Evolutionary conservation across 2,329 filamentous ascomycete species (phyloP), one percentile per base, ranked within the genome.

Genomic region (Cladophialophora psammophila): DNA sequence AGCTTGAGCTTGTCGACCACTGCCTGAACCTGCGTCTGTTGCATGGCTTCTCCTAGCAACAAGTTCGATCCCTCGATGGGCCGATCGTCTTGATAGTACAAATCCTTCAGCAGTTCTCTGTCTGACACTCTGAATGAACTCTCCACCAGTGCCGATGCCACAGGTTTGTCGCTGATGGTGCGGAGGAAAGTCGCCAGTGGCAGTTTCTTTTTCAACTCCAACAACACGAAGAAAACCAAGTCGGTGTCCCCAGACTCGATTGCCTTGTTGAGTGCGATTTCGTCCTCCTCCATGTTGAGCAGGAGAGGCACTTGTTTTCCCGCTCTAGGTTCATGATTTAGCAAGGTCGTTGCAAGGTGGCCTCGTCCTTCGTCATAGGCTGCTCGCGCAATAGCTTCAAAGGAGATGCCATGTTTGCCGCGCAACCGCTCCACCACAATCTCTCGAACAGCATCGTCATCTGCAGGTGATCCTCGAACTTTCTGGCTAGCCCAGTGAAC

Each of bases 401-500:
- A 99, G 0, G 94, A 98, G 64, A 99, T 95, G 1, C 94, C 95
- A 0, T 91, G 89, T 76, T 96, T 97, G 40, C 92, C 93, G 0
- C 91, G 88, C 0, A 99, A 85, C 74, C 93, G 92, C 72, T 93
- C 89, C 9, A 98, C 94, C 13, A 99, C 92, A 60, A 94, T 84
- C 36, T 88, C 87, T 78, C 94, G 97, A 50, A 97, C 92, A 0
- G 89, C 88, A 54, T 96, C 93, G 75, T 98, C 95, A 68, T 96
- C 90, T 70, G 93, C 93, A 0, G 88, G 86, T 0, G 94, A 94
- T 2, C 91, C 83, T 32, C 93, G 91, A 3, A 98, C 94, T 78
- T 98, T 99, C 76, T 95, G 90, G 18, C 91, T 94, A 1, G 95
- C 95, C 95, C 95, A 99, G 76, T 97, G 94, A 0, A 97, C 93